phyloP scores from a whole-genome alignment of 1,284 basidiomycete genomes.

The Cystobasidium slooffiae region DNA sequence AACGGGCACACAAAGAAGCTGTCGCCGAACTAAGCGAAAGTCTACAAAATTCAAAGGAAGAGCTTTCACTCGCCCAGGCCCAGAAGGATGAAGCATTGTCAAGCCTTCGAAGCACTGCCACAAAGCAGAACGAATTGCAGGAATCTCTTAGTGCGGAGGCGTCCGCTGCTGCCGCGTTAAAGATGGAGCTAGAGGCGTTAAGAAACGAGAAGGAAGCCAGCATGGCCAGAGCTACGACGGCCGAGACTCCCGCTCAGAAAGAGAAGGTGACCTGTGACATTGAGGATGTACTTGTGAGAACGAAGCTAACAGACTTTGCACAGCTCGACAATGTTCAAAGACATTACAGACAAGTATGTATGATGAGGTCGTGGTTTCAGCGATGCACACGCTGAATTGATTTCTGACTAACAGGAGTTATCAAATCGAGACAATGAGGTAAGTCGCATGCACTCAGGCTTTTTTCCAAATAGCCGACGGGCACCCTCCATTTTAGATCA shows the following conservation, averaged over 20 bases:
- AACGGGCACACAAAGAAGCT: too few relatives aligned
- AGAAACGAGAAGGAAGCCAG: too few relatives aligned
- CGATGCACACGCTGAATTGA: not conserved
- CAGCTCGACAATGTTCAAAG: constrained; percentile 8
- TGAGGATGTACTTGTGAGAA: not conserved
- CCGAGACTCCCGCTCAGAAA: not conserved
- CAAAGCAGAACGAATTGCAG: too few relatives aligned
- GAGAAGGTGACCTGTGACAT: not conserved
- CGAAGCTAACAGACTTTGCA: not conserved
- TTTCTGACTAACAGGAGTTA: not conserved
- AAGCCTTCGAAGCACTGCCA: too few relatives aligned
- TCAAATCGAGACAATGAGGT: constrained; percentile 20
- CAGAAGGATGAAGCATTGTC: too few relatives aligned
- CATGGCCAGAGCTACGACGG: too few relatives aligned
- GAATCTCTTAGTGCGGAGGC: too few relatives aligned
- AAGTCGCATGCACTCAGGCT: not conserved
- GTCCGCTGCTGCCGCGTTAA: too few relatives aligned
- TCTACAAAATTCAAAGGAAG: too few relatives aligned
- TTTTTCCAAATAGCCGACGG: not conserved
- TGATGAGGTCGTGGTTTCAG: not conserved
- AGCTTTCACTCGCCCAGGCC: too few relatives aligned
- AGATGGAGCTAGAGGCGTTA: too few relatives aligned
- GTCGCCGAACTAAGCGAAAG: too few relatives aligned
- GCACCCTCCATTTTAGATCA: constrained; percentile 1
- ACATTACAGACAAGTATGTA: constrained; percentile 11